Evolutionary conservation across 805 yeast genomes (phyloP).

Genomic region (Saturnispora quitensis): DNA sequence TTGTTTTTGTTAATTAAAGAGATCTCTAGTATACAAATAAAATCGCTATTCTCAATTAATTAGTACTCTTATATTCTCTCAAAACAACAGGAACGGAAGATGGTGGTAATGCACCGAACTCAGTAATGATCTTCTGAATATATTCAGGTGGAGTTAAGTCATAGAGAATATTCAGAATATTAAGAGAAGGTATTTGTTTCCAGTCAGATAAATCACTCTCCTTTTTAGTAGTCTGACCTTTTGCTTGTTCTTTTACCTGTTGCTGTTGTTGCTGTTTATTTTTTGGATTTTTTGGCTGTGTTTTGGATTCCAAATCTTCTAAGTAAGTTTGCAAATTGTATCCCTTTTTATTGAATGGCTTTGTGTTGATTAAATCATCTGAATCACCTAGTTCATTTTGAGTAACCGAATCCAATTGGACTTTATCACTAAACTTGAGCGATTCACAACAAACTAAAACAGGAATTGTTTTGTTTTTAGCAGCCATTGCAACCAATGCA

Average conservation of each 20-base stretch:
- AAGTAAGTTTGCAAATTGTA: constrained; percentile 58
- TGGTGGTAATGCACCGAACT: constrained; percentile 93
- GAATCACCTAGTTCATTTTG: constrained; percentile 83
- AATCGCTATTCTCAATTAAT: constrained; percentile 8
- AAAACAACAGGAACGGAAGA: constrained; percentile 96
- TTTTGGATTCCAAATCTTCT: constrained; percentile 30
- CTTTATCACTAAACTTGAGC: constrained; percentile 88
- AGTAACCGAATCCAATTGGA: constrained; percentile 93
- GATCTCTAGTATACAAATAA: background rate
- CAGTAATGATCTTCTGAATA: constrained; percentile 91
- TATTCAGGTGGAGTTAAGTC: constrained; percentile 92
- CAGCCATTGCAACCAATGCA: constrained; percentile 86
- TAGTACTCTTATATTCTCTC: constrained; percentile 70
- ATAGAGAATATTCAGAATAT: constrained; percentile 76
- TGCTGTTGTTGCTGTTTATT: constrained; percentile 21
- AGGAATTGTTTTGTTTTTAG: constrained; percentile 81
- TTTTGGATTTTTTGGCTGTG: constrained; percentile 18
- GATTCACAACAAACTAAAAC: constrained; percentile 94
- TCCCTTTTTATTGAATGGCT: constrained; percentile 50
- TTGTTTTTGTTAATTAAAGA: background rate
- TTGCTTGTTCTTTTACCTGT: constrained; percentile 10
- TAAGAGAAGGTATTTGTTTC: constrained; percentile 54
- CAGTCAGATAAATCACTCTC: constrained; percentile 48
- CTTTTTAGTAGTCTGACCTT: constrained; percentile 20
- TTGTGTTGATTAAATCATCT: constrained; percentile 54